Base-by-base conservation (phyloP, 306 rosid genomes). In the Prunus armeniaca region DNA sequence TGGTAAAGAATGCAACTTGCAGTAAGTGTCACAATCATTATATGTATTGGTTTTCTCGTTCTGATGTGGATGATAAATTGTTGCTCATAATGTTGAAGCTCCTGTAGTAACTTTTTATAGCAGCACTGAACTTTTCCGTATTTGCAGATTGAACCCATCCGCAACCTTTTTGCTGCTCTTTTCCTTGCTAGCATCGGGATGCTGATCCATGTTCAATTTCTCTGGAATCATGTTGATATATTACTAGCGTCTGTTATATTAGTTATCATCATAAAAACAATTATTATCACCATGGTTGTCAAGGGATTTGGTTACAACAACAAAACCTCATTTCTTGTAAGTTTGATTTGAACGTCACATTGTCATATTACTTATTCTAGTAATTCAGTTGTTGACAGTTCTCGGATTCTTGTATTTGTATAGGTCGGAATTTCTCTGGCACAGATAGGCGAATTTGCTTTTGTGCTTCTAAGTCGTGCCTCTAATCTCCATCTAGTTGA, bases 171-270 rank as follows among this genome's bases (percentile, higher is more conserved):
- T 77, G 98, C 99, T 1, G 99, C 99, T 22, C 96, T 96, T 75
- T 96, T 96, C 84, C 94, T 96, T 78, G 99, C 99, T 60, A 96
- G 99, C 86, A 92, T 96, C 75, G 99, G 99, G 84, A 96, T 96
- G 99, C 88, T 96, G 76, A 96, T 96, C 81, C 93, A 96, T 82
- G 99, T 96, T 81, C 99, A 93, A 56, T 96, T 96, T 85, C 97
- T 96, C 62, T 96, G 99, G 98, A 96, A 87, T 82, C 99, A 92
- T 63, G 99, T 96, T 69, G 98, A 96, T 79, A 91, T 96, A 82
- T 88, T 96, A 78, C 86, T 96, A 60, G 99, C 99, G 24, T 85
- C 99, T 78, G 99, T 96, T 78, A 89, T 96, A 79, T 84, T 96
- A 86, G 99, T 96, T 86, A 81, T 96, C 76, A 86, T 91, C 50